phyloP scores from a whole-genome alignment of 2,329 filamentous ascomycete species.

The Fusarium dimerum region DNA sequence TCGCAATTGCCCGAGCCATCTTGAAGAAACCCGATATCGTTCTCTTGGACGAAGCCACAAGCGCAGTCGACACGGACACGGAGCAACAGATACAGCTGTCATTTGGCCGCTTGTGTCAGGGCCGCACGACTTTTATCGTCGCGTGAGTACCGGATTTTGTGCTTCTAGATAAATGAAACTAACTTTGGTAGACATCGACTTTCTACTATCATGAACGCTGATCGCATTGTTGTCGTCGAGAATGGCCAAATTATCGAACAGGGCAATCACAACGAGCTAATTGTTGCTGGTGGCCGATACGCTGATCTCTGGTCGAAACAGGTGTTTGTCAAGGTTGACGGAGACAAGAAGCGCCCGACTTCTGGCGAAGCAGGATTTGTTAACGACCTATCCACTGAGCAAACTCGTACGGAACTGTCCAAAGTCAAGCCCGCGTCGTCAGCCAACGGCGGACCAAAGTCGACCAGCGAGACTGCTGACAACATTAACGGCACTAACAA shows the following conservation, averaged over 20 bases:
- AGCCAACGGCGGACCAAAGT: constrained; percentile 25
- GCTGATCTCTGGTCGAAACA: constrained; percentile 67
- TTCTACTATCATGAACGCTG: constrained; percentile 70
- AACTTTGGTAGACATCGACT: constrained; percentile 57
- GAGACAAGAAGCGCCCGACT: constrained; percentile 30
- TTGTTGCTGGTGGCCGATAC: constrained; percentile 62
- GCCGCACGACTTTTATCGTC: constrained; percentile 67
- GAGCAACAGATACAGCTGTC: constrained; percentile 68
- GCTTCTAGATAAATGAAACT: constrained; percentile 1
- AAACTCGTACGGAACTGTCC: constrained; percentile 36
- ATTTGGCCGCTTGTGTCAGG: constrained; percentile 57
- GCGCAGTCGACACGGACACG: constrained; percentile 71
- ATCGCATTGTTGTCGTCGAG: constrained; percentile 66
- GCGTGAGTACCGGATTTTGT: constrained; percentile 46
- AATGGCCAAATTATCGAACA: constrained; percentile 64
- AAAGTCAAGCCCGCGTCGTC: constrained; percentile 32
- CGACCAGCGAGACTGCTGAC: constrained; percentile 3
- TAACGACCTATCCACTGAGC: constrained; percentile 40
- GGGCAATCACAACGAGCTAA: constrained; percentile 60
- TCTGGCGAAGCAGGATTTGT: constrained; percentile 30
- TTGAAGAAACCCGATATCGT: constrained; percentile 75
- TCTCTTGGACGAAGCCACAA: constrained; percentile 78
- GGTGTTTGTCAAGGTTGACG: constrained; percentile 53
- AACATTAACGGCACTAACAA: constrained; percentile 16
- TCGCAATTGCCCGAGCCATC: constrained; percentile 70